Conservation (phyloP, 257 asterid genomes). For the Eucommia ulmoides region DNA sequence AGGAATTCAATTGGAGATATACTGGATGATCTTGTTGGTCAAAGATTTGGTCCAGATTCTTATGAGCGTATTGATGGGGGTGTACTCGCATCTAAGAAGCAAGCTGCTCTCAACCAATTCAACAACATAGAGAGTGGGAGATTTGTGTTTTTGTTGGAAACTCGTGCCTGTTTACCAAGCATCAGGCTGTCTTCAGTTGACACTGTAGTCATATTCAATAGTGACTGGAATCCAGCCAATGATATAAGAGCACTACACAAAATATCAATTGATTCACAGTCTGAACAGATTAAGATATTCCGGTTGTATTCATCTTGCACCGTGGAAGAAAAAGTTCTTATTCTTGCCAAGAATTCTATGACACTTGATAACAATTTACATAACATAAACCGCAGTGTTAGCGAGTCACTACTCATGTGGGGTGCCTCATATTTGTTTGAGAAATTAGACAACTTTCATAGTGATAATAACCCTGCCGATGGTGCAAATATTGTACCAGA, state of each 20-base stretch:
- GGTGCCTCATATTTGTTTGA: slow-evolving; percentile 60
- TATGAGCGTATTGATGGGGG: slow-evolving; percentile 55
- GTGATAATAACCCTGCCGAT: slow-evolving; percentile 19
- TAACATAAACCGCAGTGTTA: slow-evolving; percentile 28
- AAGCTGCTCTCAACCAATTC: slow-evolving; percentile 63
- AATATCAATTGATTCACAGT: slow-evolving; percentile 44
- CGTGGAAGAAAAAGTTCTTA: slow-evolving; percentile 60
- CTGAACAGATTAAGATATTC: slow-evolving; percentile 51
- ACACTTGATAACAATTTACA: slow-evolving; percentile 39
- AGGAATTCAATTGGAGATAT: slow-evolving; percentile 39
- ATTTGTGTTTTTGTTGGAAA: slow-evolving; percentile 73
- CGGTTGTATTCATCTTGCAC: slow-evolving; percentile 72
- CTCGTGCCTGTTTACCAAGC: slow-evolving; percentile 58
- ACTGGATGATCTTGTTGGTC: slow-evolving; percentile 57
- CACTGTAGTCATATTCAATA: slow-evolving; percentile 45
- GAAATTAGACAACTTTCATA: slow-evolving; percentile 62
- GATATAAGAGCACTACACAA: slow-evolving; percentile 63
- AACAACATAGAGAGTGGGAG: slow-evolving; percentile 48
- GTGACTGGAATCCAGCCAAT: slow-evolving; percentile 70
- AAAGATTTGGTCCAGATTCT: slow-evolving; percentile 48
- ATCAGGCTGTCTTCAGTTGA: slow-evolving; percentile 54
- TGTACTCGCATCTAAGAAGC: slow-evolving; percentile 31
- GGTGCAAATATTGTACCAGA: slow-evolving; percentile 28
- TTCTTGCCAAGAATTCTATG: slow-evolving; percentile 46
- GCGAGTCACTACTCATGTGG: slow-evolving; percentile 62